Evolutionary conservation across 225 moss, liverwort and hornwort genomes (phyloP), one percentile per base, ranked within the genome.

Genomic region (Bryoerythrophyllum caledonicum): DNA sequence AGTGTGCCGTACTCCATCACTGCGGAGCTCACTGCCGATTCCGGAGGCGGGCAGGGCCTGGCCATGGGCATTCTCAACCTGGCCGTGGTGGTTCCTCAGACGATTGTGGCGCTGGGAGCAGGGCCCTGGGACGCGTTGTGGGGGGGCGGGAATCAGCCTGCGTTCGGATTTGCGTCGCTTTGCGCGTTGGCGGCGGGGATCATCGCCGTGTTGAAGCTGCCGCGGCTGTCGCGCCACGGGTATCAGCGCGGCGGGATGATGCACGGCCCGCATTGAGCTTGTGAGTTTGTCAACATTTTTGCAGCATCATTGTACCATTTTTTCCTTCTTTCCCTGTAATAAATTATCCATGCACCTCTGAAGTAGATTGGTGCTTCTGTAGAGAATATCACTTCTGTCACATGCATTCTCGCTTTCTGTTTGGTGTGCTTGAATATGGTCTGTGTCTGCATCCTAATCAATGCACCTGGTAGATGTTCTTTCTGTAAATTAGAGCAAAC

Each of bases 61-160:
- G 94, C 96, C 0, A 96, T 96, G 94, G 96, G 92, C 37, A 84
- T 96, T 1, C 87, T 96, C 2, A 96, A 96, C 82, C 85, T 96
- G 19, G 96, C 96, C 0, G 91, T 96, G 23, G 92, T 94, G 35
- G 46, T 92, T 4, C 94, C 91, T 54, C 96, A 94, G 82, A 96
- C 88, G 20, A 68, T 94, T 26, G 89, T 96, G 2, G 90, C 94
- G n/a, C 71, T 96, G 37, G 90, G 88, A 67, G 91, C 96, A 43
- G 96, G 94, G 16, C 94, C 94, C 10, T 94, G 94, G 92, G 94
- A 96, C 76, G 88, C 84, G 9, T 83, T 91, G 44, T 92, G 94
- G 60, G 96, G 96, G 13, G 94, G 94, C 21, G 94, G 96, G 32
- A 96, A 96, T 21, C 74, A 85, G 70, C 94, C 96, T 38, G 92